These are phyloP conservation scores for Lenzites betulinus DNA, from an alignment of 768 basidiomycete genomes.

Conservation along the genomic window DNA sequence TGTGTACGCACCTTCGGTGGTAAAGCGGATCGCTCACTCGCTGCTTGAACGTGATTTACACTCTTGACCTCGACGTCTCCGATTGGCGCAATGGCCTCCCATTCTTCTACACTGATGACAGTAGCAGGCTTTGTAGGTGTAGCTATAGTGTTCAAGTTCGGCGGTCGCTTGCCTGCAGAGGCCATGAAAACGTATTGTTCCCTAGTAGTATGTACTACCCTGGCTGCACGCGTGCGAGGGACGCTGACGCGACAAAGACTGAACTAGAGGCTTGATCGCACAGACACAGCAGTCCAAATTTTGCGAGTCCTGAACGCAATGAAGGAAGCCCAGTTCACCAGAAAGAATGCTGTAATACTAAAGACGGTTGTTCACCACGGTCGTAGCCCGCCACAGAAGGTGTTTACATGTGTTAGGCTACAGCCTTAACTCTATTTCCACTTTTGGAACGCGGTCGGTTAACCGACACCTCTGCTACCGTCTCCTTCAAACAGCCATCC, in stretches of 20 bases:
- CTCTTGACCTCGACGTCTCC: conserved; percentile 68
- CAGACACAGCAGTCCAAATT: no score
- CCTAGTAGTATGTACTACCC: neutral
- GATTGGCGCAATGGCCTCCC: conserved; percentile 84
- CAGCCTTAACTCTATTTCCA: conserved; percentile 11
- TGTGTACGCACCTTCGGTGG: conserved; percentile 68
- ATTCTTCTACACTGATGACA: conserved; percentile 79
- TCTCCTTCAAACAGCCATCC: no score
- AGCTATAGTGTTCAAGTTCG: conserved; percentile 23
- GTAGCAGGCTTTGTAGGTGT: conserved; percentile 44
- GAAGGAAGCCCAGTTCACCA: no score
- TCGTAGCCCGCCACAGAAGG: conserved; percentile 21
- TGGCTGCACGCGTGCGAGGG: no score
- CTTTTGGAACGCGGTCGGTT: neutral
- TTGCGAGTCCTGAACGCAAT: no score
- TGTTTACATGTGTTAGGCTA: conserved; percentile 19
- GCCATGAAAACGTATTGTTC: neutral
- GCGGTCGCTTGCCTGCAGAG: conserved; percentile 4
- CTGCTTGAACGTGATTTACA: conserved; percentile 61
- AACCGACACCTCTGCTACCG: no score
- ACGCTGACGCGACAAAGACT: no score
- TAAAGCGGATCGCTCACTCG: conserved; percentile 59
- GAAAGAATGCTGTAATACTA: no score
- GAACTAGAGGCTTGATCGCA: no score
- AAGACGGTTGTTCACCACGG: no score